Conservation (phyloP, 2,329 filamentous ascomycete genomes). For the Nemania sp. region DNA sequence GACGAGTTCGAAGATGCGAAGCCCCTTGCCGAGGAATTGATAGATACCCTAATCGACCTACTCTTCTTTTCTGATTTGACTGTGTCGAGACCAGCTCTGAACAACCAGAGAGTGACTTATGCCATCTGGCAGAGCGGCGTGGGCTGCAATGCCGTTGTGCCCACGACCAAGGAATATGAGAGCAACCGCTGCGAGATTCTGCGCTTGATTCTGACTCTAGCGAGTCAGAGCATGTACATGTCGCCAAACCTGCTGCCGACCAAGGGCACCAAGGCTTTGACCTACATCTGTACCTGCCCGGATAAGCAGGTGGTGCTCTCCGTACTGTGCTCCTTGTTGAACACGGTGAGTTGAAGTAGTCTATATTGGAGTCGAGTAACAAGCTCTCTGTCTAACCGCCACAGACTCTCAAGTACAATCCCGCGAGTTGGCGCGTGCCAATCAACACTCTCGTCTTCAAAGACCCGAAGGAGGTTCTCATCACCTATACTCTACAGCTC, state of each 20-base stretch:
- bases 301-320: constrained; percentile 93
- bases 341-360: constrained; percentile 68
- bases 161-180: constrained; percentile 89
- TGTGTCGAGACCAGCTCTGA: constrained; percentile 71
- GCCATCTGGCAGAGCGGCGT: constrained; percentile 98
- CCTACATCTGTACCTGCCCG: constrained; percentile 83
- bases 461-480: constrained; percentile 85
- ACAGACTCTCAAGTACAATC: constrained; percentile 92
- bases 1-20: constrained; percentile 80
- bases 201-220: constrained; percentile 80
- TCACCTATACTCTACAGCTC: constrained; percentile 89
- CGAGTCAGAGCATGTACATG: constrained; percentile 93
- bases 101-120: constrained; percentile 82
- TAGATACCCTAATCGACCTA: constrained; percentile 86
- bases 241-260: constrained; percentile 78
- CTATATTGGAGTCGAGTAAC: not conserved
- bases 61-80: constrained; percentile 93
- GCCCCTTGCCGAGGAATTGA: constrained; percentile 87
- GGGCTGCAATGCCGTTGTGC: constrained; percentile 87
- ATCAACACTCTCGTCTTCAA: constrained; percentile 93
- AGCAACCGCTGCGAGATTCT: constrained; percentile 91
- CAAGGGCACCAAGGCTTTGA: constrained; percentile 80
- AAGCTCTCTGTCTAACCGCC: not conserved
- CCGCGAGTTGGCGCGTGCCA: constrained; percentile 88
- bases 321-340: constrained; percentile 87